A percentile compares a stretch with the other conserved stretches of the same genome.
phyloP scores from a whole-genome alignment of 2,329 filamentous ascomycete genomes.

The Penicillium palitans region DNA sequence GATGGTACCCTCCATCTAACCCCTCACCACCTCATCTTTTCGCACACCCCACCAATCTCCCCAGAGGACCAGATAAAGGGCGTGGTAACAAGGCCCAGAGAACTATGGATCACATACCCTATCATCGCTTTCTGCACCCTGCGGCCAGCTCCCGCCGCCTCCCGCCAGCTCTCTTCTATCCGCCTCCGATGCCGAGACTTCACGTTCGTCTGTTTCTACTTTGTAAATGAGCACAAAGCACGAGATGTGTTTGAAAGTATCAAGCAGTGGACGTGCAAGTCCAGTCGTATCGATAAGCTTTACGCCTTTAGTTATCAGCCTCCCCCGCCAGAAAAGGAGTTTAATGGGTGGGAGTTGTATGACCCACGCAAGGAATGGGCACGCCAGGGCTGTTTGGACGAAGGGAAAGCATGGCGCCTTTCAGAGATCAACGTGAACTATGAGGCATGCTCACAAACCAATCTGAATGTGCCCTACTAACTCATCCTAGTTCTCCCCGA shows the following conservation, averaged over 20 bases:
- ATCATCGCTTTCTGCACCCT: slow-evolving; percentile 82
- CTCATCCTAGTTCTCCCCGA: slow-evolving; percentile 70
- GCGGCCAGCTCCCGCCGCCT: slow-evolving; percentile 68
- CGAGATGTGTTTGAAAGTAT: slow-evolving; percentile 87
- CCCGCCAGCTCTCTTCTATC: slow-evolving; percentile 75
- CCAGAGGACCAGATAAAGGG: slow-evolving; percentile 44
- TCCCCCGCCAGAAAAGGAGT: slow-evolving; percentile 67
- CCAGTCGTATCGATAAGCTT: slow-evolving; percentile 81
- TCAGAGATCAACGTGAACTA: slow-evolving; percentile 89
- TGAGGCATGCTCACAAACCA: slow-evolving; percentile 45
- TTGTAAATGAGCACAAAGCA: slow-evolving; percentile 70
- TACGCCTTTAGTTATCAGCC: slow-evolving; percentile 87
- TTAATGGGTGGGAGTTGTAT: slow-evolving; percentile 83
- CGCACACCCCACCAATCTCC: slow-evolving; percentile 51
- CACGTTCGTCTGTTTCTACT: slow-evolving; percentile 88
- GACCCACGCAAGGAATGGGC: slow-evolving; percentile 82
- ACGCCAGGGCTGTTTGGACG: slow-evolving; percentile 81
- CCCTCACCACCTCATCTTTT: slow-evolving; percentile 66
- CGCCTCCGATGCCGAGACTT: slow-evolving; percentile 91
- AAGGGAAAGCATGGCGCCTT: slow-evolving; percentile 82
- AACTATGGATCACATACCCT: slow-evolving; percentile 93
- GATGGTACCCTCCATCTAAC: slow-evolving; percentile 63
- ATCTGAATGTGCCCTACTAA: slow-evolving; percentile 24
- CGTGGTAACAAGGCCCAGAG: slow-evolving; percentile 55
- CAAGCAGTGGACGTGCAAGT: slow-evolving; percentile 73